Base-by-base conservation (phyloP, 2,329 filamentous ascomycete genomes). In the Xylaria sp. region DNA sequence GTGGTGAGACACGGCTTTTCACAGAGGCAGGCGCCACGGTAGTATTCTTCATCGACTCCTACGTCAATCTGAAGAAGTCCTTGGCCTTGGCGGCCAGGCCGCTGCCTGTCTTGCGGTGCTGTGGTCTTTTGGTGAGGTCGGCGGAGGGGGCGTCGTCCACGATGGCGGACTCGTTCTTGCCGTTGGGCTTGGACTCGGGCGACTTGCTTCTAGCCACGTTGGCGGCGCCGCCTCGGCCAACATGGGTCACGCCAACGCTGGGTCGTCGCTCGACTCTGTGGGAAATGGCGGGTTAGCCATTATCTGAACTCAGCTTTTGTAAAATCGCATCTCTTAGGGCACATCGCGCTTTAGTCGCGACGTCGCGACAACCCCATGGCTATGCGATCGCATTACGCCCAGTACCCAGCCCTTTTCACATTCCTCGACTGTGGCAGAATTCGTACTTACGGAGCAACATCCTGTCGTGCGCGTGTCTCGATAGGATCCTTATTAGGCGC, bases 381-480 rank as follows among this genome's bases (percentile, higher is more conserved):
- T 8, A 41, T 41, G 28, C n/a, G 25, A 63, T 56, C 25, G 51
- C 39, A 56, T 37, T 50, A 44, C 25, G 13, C 6, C 20, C 8
- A 18, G 20, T 7, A 25, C 25, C 0, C 6, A 18, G 1, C 12
- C 10, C 46, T 32, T 3, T 65, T 12, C 18, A 50, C 7, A 39
- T 44, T 37, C 23, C 44, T n/a, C 20, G 15, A 58, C 13, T 6
- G 4, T 28, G 34, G 56, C 48, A 44, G 15, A 51, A 57, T 37
- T 39, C 34, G 9, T 60, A 84, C 87, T 78, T 82, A 90, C 88
- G 89, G 88, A 69, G 91, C 89, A 70, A 98, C 93, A 76, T 98
- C 94, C 81, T 98, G 95, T 51, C 90, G 90, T 64, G 89, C 86
- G 72, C 94, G 91, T 44, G 94, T 93, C 78, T 93, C 89, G 51